Conservation (phyloP, 2,329 filamentous ascomycete genomes). For the Ophiostoma himal-ulmi region DNA sequence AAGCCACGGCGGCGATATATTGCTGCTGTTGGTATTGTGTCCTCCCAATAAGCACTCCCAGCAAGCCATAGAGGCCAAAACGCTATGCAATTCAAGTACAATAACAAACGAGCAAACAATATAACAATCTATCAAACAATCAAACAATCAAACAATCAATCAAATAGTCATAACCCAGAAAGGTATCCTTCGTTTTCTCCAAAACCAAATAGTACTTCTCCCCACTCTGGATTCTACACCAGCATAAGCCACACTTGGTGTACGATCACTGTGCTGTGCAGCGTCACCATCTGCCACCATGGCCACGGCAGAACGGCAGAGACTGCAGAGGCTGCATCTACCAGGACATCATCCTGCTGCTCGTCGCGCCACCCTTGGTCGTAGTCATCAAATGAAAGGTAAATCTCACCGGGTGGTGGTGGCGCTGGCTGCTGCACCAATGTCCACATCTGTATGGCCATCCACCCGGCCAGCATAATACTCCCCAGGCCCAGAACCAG, state of each 20-base stretch:
- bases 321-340: background rate
- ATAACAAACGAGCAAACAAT: background rate
- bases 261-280: slow-evolving; percentile 21
- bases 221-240: background rate
- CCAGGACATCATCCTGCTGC: background rate
- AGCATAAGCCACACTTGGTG: slow-evolving; percentile 23
- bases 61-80: background rate
- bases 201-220: background rate
- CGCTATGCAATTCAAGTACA: background rate
- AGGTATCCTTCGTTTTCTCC: background rate
- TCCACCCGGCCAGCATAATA: slow-evolving; percentile 22
- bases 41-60: background rate
- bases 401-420: background rate
- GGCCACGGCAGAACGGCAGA: slow-evolving; percentile 18
- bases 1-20: background rate
- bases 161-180: background rate
- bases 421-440: slow-evolving; percentile 4
- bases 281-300: slow-evolving; percentile 25
- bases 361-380: slow-evolving; percentile 12
- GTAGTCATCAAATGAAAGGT: background rate
- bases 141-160: background rate
- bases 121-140: background rate
- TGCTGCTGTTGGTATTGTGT: background rate
- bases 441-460: slow-evolving; percentile 21
- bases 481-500: slow-evolving; percentile 21